These are phyloP conservation scores for Echites panduratus DNA, from an alignment of 257 asterid species.

Conservation along the genomic window DNA sequence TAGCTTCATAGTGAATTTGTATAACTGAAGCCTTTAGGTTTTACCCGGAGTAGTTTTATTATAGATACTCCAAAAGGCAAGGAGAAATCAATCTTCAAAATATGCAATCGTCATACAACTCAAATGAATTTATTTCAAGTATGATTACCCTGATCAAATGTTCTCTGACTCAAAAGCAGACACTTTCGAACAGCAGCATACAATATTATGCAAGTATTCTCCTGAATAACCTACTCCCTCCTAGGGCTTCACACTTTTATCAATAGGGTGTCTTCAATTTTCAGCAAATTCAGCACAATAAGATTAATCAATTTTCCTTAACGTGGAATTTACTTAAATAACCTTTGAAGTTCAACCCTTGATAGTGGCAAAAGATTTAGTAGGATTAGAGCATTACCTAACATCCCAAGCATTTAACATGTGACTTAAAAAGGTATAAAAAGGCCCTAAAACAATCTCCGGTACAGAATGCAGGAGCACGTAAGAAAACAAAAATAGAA, in stretches of 20 bases:
- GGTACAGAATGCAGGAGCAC: background rate
- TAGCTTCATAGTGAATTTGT: background rate
- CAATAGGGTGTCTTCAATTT: background rate
- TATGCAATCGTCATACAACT: background rate
- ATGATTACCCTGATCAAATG: background rate
- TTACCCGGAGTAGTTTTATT: background rate
- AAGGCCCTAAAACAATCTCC: background rate
- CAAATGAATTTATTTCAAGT: background rate
- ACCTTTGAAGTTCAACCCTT: background rate
- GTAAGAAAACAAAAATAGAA: background rate
- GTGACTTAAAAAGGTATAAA: background rate
- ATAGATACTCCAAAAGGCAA: background rate
- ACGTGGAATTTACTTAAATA: background rate
- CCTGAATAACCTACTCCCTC: background rate
- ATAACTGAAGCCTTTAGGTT: background rate
- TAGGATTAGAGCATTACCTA: background rate
- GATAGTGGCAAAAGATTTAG: background rate
- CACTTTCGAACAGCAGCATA: background rate
- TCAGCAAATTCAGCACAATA: background rate
- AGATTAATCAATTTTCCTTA: background rate
- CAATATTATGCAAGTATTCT: background rate
- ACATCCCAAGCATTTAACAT: background rate
- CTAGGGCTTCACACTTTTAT: background rate
- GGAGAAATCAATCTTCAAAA: background rate
- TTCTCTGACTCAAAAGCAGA: background rate